phyloP scores from a whole-genome alignment of 1,284 basidiomycete species.

The Neolentinus lepideus region DNA sequence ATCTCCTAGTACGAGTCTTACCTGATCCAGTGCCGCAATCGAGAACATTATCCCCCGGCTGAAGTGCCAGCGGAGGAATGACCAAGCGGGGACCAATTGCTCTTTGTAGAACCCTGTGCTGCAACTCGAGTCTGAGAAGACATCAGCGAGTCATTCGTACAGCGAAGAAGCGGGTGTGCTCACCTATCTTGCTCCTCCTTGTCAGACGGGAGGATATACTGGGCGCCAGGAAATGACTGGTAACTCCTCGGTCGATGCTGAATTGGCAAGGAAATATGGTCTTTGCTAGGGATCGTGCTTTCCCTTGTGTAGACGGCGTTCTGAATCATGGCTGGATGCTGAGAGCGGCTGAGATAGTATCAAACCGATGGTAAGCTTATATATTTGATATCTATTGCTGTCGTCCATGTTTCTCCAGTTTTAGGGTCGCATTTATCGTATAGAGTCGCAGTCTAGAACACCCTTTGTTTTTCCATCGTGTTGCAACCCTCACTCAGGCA shows the following conservation, averaged over 20 bases:
- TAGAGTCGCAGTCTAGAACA: too few species aligned
- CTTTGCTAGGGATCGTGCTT: too few species aligned
- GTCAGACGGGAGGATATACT: conserved; percentile 13
- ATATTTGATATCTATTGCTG: too few species aligned
- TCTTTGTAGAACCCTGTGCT: conserved; percentile 14
- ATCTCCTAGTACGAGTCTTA: too few species aligned
- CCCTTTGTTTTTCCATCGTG: too few species aligned
- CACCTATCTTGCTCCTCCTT: conserved; percentile 12
- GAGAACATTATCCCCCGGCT: conserved; percentile 14
- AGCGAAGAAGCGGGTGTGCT: background rate
- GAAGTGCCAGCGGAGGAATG: conserved; percentile 11
- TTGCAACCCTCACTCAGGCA: too few species aligned
- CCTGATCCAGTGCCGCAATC: conserved; percentile 19
- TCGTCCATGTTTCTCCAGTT: too few species aligned
- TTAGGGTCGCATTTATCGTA: too few species aligned
- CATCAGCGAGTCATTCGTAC: background rate
- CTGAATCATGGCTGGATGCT: too few species aligned
- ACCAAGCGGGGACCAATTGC: conserved; percentile 13
- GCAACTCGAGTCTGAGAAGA: conserved; percentile 13
- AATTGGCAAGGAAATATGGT: background rate
- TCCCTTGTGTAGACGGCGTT: too few species aligned
- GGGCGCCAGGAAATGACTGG: background rate
- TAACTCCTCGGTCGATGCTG: background rate
- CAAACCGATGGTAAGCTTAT: too few species aligned
- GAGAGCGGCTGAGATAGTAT: too few species aligned